These are phyloP conservation scores for Geotrichum phurueaensis DNA, from an alignment of 1,139 yeast species.

Conservation along the genomic window DNA sequence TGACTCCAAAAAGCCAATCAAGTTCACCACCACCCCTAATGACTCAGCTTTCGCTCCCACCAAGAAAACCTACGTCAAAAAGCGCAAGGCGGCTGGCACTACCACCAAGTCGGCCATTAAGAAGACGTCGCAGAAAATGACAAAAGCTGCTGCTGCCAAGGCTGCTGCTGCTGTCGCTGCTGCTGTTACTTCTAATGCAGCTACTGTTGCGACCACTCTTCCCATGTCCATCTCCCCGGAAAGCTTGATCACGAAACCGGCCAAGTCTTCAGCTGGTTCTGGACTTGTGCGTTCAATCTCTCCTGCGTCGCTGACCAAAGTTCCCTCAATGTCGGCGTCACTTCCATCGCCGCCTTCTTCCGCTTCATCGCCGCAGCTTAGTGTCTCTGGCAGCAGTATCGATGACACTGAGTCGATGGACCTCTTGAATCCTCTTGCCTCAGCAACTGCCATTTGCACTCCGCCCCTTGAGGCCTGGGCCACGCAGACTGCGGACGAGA, in stretches of 20 bases:
- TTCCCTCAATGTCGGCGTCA: constrained; percentile 4
- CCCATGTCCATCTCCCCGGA: constrained; percentile 15
- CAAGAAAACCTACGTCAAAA: background rate
- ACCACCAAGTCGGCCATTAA: background rate
- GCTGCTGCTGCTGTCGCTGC: background rate
- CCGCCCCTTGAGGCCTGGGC: constrained; percentile 14
- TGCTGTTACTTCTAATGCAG: background rate
- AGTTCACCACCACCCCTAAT: background rate
- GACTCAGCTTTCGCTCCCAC: background rate
- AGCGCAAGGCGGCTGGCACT: background rate
- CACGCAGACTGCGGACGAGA: constrained; percentile 12
- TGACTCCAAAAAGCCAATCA: constrained; percentile 6
- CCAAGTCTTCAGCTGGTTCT: constrained; percentile 12
- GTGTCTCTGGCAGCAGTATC: background rate
- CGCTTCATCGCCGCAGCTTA: constrained; percentile 4
- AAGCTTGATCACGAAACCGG: constrained; percentile 11
- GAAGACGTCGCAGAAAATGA: constrained; percentile 3
- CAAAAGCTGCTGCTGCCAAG: background rate
- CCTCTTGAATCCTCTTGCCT: background rate
- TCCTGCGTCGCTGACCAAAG: background rate
- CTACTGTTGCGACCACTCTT: background rate
- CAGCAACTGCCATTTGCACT: background rate
- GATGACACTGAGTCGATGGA: background rate
- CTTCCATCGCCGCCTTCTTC: constrained; percentile 11
- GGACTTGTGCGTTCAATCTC: constrained; percentile 2